A percentile compares a stretch with the other conserved stretches of the same genome.
Conservation (phyloP, 768 basidiomycete genomes). For the Agrocybe praecox region DNA sequence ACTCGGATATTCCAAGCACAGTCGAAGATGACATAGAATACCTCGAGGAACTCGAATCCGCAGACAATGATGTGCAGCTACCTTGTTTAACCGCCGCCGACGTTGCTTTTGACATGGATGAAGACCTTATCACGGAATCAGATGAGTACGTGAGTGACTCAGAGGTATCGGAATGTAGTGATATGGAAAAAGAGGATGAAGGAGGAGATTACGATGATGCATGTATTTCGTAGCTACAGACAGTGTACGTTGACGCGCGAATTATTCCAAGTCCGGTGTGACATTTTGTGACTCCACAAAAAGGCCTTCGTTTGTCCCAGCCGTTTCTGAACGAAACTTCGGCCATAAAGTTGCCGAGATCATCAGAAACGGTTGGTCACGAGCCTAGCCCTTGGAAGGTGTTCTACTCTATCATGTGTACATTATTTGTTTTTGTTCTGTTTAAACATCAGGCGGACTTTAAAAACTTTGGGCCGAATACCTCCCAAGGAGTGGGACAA, state of each 20-base stretch:
- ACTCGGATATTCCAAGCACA: too few relatives aligned
- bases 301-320: slow-evolving; percentile 4
- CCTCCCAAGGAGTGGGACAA: too few relatives aligned
- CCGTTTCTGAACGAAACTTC: slow-evolving; percentile 9
- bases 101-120: background rate
- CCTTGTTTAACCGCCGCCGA: background rate
- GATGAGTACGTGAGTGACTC: background rate
- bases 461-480: too few relatives aligned
- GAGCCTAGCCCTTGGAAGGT: too few relatives aligned
- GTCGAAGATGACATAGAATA: background rate
- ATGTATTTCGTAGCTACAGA: background rate
- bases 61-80: background rate
- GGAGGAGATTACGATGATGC: background rate
- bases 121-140: background rate
- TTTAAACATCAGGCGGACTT: too few relatives aligned
- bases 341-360: background rate
- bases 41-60: background rate
- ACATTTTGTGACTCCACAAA: slow-evolving; percentile 9
- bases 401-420: too few relatives aligned
- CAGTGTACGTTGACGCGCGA: background rate
- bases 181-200: background rate
- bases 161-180: too few relatives aligned
- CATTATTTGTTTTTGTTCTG: too few relatives aligned
- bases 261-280: slow-evolving; percentile 7
- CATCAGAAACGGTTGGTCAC: slow-evolving; percentile 4